These are phyloP conservation scores for Tulasnella sp. DNA, from an alignment of 768 basidiomycete genomes.

Conservation along the genomic window DNA sequence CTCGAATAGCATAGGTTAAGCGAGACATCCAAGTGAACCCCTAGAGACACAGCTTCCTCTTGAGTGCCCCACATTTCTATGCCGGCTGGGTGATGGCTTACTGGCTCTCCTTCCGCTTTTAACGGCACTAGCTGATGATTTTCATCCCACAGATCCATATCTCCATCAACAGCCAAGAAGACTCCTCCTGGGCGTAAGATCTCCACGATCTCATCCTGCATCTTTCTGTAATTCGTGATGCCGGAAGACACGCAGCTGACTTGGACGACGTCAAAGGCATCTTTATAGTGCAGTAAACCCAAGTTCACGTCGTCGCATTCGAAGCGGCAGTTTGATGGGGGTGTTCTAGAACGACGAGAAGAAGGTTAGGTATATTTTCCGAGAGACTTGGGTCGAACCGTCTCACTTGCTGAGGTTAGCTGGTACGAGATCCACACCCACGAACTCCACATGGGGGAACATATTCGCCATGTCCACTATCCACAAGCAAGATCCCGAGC, in stretches of 20 bases:
- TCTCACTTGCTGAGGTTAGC: constrained; percentile 9
- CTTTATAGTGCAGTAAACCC: constrained; percentile 8
- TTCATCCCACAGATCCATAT: constrained; percentile 6
- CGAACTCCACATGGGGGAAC: constrained; percentile 11
- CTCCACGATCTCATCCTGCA: constrained; percentile 10
- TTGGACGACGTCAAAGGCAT: constrained; percentile 20
- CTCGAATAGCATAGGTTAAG: not conserved
- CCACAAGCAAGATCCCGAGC: constrained; percentile 16
- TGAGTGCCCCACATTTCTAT: not conserved
- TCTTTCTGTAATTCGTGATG: not conserved
- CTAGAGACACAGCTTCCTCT: not conserved
- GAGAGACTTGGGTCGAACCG: not conserved
- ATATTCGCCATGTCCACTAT: constrained; percentile 9
- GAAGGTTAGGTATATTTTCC: not conserved
- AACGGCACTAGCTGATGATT: not conserved
- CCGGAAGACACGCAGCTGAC: not conserved
- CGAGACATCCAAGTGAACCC: not conserved
- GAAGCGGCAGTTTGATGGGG: constrained; percentile 21
- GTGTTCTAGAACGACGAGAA: not conserved
- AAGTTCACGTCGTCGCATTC: constrained; percentile 24
- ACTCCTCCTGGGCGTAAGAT: constrained; percentile 18
- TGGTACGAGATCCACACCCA: constrained; percentile 20
- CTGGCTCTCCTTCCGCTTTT: not conserved
- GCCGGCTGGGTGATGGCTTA: not conserved
- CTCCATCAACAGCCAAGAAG: constrained; percentile 9